Conservation (phyloP, 1,139 yeast species). For the Yamadazyma siamensis region DNA sequence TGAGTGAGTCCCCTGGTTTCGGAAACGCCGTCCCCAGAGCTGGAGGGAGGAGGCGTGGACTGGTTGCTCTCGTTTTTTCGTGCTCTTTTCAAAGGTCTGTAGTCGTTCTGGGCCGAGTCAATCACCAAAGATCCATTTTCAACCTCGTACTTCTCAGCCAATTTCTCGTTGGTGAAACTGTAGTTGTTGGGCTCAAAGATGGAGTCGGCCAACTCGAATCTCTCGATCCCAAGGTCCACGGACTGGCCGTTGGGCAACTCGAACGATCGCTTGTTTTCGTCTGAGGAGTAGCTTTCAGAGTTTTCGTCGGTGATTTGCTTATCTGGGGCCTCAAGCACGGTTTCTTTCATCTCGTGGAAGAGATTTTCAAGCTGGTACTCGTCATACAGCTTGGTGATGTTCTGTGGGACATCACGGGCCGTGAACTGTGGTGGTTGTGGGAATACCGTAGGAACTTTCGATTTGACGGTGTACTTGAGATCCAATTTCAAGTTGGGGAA, state of each 20-base stretch:
- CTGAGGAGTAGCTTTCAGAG: constrained; percentile 28
- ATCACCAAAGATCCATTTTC: constrained; percentile 36
- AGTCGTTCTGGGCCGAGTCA: constrained; percentile 50
- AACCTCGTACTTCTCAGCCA: constrained; percentile 27
- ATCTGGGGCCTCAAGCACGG: constrained; percentile 55
- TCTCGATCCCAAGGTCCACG: constrained; percentile 44
- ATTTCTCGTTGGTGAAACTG: constrained; percentile 23
- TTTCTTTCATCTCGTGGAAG: constrained; percentile 65
- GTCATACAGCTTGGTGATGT: constrained; percentile 38
- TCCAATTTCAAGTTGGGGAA: constrained; percentile 14
- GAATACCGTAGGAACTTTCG: constrained; percentile 30
- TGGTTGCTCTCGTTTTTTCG: constrained; percentile 40
- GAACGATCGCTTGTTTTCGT: constrained; percentile 49
- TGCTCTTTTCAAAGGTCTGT: constrained; percentile 68
- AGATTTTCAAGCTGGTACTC: constrained; percentile 30
- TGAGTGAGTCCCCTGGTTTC: constrained; percentile 58
- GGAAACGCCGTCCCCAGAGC: constrained; percentile 5
- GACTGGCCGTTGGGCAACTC: constrained; percentile 75
- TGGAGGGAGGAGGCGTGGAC: constrained; percentile 36
- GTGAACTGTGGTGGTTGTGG: constrained; percentile 32
- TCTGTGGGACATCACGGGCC: constrained; percentile 25
- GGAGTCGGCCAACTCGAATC: constrained; percentile 70
- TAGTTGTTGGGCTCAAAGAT: constrained; percentile 62
- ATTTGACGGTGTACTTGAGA: constrained; percentile 27
- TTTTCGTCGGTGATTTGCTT: constrained; percentile 24